Conservation (phyloP, 176 grass and related monocot species). For the Olyra latifolia region DNA sequence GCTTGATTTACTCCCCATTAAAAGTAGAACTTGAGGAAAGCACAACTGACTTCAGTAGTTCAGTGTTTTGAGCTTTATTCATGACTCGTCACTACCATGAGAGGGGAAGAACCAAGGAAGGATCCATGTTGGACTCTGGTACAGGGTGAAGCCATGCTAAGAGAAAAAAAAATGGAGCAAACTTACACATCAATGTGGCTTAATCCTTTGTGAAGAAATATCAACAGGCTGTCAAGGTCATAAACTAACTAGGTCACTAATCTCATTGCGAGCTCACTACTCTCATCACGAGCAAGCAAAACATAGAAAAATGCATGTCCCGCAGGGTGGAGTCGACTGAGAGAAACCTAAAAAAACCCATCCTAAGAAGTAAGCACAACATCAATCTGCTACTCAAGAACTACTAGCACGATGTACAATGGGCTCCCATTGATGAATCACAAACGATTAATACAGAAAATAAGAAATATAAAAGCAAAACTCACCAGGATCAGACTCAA, state of each 20-base stretch:
- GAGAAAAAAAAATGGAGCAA: not conserved
- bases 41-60: not conserved
- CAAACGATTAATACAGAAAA: not conserved
- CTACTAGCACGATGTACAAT: not conserved
- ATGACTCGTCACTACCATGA: not conserved
- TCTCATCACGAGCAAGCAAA: not conserved
- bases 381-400: not conserved
- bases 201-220: not conserved
- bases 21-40: not conserved
- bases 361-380: not conserved
- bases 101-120: not conserved
- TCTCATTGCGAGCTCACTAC: not conserved
- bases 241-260: too few species aligned
- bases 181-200: not conserved
- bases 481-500: conserved; percentile 94
- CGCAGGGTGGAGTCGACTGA: not conserved
- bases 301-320: not conserved
- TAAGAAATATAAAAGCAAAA: not conserved
- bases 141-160: not conserved
- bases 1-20: not conserved
- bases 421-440: not conserved
- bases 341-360: not conserved
- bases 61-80: not conserved
- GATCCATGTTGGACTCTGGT: not conserved
- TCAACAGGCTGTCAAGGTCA: fast-evolving